Evolutionary conservation across 2,329 filamentous ascomycete genomes (phyloP), one percentile per base, ranked within the genome.

Genomic region (Ophidiomyces ophidiicola): DNA sequence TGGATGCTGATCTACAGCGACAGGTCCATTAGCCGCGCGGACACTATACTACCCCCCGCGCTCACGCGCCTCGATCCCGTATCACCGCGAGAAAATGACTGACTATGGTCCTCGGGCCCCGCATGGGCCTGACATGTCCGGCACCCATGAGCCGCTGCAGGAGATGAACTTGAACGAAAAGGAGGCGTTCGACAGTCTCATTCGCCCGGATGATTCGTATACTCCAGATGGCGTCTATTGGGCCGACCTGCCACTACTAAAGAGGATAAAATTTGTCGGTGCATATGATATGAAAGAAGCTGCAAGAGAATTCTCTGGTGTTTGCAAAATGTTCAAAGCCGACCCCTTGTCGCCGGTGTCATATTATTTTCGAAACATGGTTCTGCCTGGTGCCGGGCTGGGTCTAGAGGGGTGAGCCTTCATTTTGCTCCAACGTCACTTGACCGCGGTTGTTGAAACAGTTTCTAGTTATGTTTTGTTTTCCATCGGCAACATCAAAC

Each of bases 401-500:
- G 80, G 86, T 57, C 74, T 96, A 19, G 88, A 96, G 71, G 88
- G 77, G 67, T 75, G 56, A 45, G 66, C 58, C 14, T 14, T 36
- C 20, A 28, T 29, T 31, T 11, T 18, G 30, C n/a, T n/a, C n/a
- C n/a, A n/a, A n/a, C 14, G 14, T 37, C 15, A 23, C 5, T 3
- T 11, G 25, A 39, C 35, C 24, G 37, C 11, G 15, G 21, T 41
- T 12, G 32, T 23, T 26, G 14, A 34, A 3, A 19, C 30, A 29
- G 30, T 23, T 5, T n/a, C 10, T 42, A 76, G 85, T 52, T 96
- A 94, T 56, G 87, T 94, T 29, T 74, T 96, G 14, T 96, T 96
- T 70, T 94, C 87, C 46, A 94, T 96, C 50, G 88, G 88, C 43
- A 94, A 94, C 61, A 68, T 96, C 48, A 77, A 82, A 55, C 82